Evolutionary conservation across 306 rosid species (phyloP), one percentile per base, ranked within the genome.

Genomic region (Cucurbita ficifolia): DNA sequence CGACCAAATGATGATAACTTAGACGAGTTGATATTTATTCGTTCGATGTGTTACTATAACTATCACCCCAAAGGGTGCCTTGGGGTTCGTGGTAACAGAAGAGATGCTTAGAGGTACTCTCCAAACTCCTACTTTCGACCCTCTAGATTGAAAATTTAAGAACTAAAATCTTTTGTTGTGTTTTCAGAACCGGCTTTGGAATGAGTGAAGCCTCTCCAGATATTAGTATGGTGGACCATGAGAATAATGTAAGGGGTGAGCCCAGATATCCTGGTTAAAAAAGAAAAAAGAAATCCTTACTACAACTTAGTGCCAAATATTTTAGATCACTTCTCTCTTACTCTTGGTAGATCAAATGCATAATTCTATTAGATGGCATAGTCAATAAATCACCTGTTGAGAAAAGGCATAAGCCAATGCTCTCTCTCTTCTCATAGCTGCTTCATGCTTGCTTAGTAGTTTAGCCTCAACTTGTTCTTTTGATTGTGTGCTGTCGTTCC

Each of bases 401-500:
- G 87, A 79, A 83, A 94, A 94, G 54, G 98, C 94, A 82, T 94
- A 94, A 65, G 98, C 98, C 58, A 94, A 75, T 18, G 97, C 98
- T 75, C 96, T 90, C 77, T 94, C 98, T 85, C 98, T 86, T 82
- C 96, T 87, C 84, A 84, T 84, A 75, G 97, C 22, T 53, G 98
- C 98, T 81, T 89, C 97, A 38, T 94, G 84, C 86, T 90, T 94
- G 87, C 87, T 73, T 7, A 87, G 83, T 55, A 94, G 83, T 80
- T 76, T 86, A 57, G 98, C 96, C 79, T 94, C 98, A 24, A 90
- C 77, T 83, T 90, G 97, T 78, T 94, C 98, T 84, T 89, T 94
- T 36, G 98, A 90, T 82, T 90, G 97, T 36, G 85, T 21, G 89
- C 97, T 94, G 79, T 86, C 90, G 81, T 90, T 97, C 98, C 98